Evolutionary conservation across 768 basidiomycete genomes (phyloP).

Genomic region (Serendipita sp.): DNA sequence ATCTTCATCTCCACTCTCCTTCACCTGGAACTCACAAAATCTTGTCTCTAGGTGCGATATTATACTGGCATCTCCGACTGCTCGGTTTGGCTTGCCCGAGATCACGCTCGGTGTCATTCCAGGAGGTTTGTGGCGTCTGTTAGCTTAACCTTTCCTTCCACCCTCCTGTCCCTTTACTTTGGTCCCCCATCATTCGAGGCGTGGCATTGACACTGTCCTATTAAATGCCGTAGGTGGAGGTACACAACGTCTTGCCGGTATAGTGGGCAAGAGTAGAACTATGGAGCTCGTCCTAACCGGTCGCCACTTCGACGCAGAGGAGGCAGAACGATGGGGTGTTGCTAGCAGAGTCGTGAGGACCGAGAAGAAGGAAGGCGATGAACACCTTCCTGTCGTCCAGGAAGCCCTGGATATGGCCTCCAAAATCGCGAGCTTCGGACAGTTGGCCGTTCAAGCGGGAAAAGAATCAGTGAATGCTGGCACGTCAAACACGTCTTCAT

Average conservation of each 20-base stretch:
- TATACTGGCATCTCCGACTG: constrained; percentile 76
- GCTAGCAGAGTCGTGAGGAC: constrained; percentile 57
- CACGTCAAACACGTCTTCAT: too few relatives aligned
- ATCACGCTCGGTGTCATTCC: constrained; percentile 92
- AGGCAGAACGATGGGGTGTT: constrained; percentile 79
- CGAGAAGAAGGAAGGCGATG: constrained; percentile 44
- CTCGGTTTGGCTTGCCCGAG: constrained; percentile 90
- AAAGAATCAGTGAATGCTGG: constrained; percentile 85
- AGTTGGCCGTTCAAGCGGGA: constrained; percentile 64
- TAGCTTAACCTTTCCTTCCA: not conserved
- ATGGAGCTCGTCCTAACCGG: constrained; percentile 94
- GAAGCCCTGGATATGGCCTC: constrained; percentile 73
- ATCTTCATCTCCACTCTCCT: not conserved
- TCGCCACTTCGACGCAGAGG: constrained; percentile 57
- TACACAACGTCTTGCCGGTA: constrained; percentile 71
- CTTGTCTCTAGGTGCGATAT: constrained; percentile 45
- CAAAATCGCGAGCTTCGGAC: constrained; percentile 66
- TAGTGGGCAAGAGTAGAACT: constrained; percentile 80
- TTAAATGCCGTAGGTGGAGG: constrained; percentile 35
- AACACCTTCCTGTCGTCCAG: constrained; percentile 43
- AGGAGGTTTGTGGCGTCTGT: constrained; percentile 31
- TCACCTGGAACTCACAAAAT: not conserved
- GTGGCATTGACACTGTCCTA: too few relatives aligned
- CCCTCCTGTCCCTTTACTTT: not conserved
- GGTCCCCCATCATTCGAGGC: not conserved